Conservation (phyloP, 768 basidiomycete species). For the Psilocybe subaeruginosa region DNA sequence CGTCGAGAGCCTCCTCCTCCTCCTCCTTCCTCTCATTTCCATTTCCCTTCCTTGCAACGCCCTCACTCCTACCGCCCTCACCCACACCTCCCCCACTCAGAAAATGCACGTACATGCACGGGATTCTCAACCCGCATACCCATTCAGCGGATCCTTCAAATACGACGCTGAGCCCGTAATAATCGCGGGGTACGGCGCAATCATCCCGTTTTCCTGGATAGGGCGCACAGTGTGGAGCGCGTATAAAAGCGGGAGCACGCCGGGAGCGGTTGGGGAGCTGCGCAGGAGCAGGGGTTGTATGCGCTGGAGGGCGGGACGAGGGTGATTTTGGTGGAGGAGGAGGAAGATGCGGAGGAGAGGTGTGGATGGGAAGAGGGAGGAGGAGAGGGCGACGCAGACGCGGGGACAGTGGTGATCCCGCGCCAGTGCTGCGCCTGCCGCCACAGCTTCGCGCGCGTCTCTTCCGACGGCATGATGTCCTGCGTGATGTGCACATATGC, state of each 20-base stretch:
- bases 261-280: constrained; percentile 33
- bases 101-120: constrained; percentile 83
- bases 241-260: constrained; percentile 60
- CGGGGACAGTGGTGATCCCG: constrained; percentile 59
- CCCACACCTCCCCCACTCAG: constrained; percentile 28
- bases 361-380: constrained; percentile 9
- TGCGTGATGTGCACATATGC: constrained; percentile 53
- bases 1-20: constrained; percentile 77
- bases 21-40: too few species aligned
- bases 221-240: constrained; percentile 65
- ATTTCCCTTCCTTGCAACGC: too few species aligned
- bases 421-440: constrained; percentile 68
- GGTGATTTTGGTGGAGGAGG: too few species aligned
- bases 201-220: constrained; percentile 53
- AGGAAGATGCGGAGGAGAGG: too few species aligned
- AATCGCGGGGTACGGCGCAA: constrained; percentile 66
- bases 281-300: constrained; percentile 22
- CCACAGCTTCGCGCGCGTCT: constrained; percentile 54
- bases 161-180: constrained; percentile 75
- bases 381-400: constrained; percentile 34
- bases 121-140: constrained; percentile 80
- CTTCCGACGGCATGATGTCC: constrained; percentile 45
- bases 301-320: too few species aligned
- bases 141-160: constrained; percentile 79
- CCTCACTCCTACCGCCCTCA: constrained; percentile 21